Evolutionary conservation across 768 basidiomycete species (phyloP), one percentile per base, ranked within the genome.

Genomic region (Multifurca ochricompacta): DNA sequence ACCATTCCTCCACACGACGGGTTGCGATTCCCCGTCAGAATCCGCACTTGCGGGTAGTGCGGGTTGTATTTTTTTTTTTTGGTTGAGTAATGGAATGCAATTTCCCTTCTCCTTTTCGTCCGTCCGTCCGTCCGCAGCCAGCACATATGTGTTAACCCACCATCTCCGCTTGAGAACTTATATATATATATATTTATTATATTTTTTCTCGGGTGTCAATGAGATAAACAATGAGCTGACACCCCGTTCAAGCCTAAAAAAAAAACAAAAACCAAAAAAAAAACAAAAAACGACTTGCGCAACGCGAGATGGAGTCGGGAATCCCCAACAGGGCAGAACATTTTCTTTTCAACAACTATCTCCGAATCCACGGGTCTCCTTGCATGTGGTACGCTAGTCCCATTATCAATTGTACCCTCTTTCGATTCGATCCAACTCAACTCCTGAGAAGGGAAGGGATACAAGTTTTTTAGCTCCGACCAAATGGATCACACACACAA

Each of bases 401-500:
- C 39, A 37, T 46, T 50, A 56, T 56, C 50, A 39, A 45, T 36
- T 37, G 25, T 40, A 30, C 35, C 31, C 55, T 36, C 32, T 25
- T 51, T 56, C 50, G 44, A 42, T n/a, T n/a, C n/a, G 51, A 51
- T 51, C 44, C 37, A 51, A 56, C 54, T 55, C 54, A 43, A 55
- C 55, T 56, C 55, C 44, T 46, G 43, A 52, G 55, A 47, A 56
- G 50, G 35, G 37, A 9, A 43, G 21, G 14, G 14, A 40, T 42
- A 39, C 49, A 49, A 46, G 16, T 13, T n/a, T 51, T 43, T 19
- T 23, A 51, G 55, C 44, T 56, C 55, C 55, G 55, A 34, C 55
- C 19, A 42, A 49, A 51, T 49, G 48, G 36, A 42, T 32, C 39
- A n/a, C n/a, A n/a, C n/a, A n/a, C 19, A 45, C 27, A 35, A 48